phyloP scores from a whole-genome alignment of 768 basidiomycete genomes.

The Auriscalpium vulgare region DNA sequence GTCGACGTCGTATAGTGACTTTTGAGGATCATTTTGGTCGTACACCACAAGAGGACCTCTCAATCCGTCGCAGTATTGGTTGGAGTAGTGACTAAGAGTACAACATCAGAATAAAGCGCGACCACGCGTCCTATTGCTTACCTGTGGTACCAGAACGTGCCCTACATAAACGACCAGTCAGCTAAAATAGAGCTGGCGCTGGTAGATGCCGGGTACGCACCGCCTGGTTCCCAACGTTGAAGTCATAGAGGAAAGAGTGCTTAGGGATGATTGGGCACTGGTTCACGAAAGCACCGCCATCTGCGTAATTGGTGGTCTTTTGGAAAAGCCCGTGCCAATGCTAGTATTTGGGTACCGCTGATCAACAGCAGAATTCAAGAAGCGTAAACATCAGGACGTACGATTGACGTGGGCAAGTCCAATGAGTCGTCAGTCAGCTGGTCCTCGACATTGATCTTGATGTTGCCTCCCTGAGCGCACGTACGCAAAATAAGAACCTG shows the following conservation, averaged over 20 bases:
- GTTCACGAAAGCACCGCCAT: conserved; percentile 39
- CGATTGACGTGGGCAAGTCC: not conserved
- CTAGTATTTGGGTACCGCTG: not conserved
- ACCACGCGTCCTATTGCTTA: too few species aligned
- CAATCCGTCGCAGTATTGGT: conserved; percentile 50
- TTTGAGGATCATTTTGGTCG: conserved; percentile 29
- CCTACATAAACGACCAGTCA: not conserved
- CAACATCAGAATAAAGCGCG: too few species aligned
- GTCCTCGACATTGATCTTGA: not conserved
- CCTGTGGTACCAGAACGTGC: conserved; percentile 32
- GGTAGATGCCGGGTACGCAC: not conserved
- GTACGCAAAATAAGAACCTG: too few species aligned
- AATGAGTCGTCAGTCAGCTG: not conserved
- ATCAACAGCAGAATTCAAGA: too few species aligned
- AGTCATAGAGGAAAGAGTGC: conserved; percentile 32
- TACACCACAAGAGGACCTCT: conserved; percentile 38
- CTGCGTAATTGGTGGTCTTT: conserved; percentile 29
- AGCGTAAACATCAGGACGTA: not conserved
- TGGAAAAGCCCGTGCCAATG: conserved; percentile 37
- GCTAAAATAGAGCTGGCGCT: not conserved
- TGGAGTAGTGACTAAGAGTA: conserved; percentile 36
- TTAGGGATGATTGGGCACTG: conserved; percentile 28
- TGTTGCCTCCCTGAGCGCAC: not conserved
- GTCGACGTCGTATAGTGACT: conserved; percentile 35
- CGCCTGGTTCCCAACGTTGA: conserved; percentile 20